Conservation (phyloP, 31 red algal species). For the Asparagopsis taxiformis region DNA sequence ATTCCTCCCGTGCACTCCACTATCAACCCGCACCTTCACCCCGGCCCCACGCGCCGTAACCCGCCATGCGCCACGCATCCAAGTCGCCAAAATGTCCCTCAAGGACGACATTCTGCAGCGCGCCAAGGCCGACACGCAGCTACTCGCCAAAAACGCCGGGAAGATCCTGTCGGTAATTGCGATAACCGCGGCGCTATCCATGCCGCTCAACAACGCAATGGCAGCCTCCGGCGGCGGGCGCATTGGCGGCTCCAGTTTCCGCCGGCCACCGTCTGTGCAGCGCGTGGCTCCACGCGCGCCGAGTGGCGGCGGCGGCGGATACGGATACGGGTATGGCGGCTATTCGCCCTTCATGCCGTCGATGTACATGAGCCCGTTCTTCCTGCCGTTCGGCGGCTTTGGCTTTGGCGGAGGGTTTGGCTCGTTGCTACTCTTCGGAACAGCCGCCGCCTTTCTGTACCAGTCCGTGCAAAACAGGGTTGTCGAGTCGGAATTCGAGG, state of each 20-base stretch:
- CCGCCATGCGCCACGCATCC: neutral
- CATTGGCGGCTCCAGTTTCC: constrained; percentile 61
- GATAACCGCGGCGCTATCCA: constrained; percentile 12
- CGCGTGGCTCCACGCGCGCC: constrained; percentile 7
- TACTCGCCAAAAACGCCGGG: neutral
- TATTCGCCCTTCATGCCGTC: neutral
- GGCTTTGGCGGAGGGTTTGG: constrained; percentile 57
- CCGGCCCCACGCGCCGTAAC: neutral
- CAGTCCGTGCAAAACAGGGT: neutral
- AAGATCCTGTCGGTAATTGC: constrained; percentile 14
- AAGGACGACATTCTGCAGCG: neutral
- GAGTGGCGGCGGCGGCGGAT: constrained; percentile 22
- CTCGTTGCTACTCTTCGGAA: constrained; percentile 22
- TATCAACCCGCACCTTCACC: neutral
- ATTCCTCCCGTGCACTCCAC: neutral
- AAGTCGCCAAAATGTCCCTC: neutral
- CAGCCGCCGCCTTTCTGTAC: constrained; percentile 5
- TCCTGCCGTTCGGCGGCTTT: constrained; percentile 39
- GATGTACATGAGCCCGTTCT: constrained; percentile 25
- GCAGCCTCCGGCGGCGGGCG: constrained; percentile 54
- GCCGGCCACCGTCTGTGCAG: neutral
- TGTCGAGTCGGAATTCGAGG: neutral
- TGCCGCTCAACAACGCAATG: constrained; percentile 15
- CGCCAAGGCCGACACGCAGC: constrained; percentile 12
- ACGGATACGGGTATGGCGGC: constrained; percentile 35